These are phyloP conservation scores for Datura wrightii DNA, from an alignment of 257 asterid genomes.

Conservation along the genomic window DNA sequence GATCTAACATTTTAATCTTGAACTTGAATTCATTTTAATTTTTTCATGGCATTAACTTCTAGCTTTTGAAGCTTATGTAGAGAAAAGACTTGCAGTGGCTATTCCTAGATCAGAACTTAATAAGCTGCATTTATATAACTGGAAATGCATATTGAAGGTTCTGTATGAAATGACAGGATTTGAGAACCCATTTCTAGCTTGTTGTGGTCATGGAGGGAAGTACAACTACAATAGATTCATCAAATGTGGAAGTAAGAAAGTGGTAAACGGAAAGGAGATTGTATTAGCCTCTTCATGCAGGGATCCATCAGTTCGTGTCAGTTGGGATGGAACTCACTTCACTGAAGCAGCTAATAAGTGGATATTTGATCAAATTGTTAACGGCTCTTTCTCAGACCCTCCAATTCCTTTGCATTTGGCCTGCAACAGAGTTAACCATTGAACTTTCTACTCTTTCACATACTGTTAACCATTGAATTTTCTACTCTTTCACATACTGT, in stretches of 20 bases:
- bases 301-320: constrained; percentile 56
- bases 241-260: constrained; percentile 63
- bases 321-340: constrained; percentile 84
- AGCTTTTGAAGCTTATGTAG: neutral
- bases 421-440: constrained; percentile 46
- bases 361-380: constrained; percentile 62
- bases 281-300: constrained; percentile 61
- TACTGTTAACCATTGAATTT: neutral
- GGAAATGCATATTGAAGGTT: neutral
- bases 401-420: constrained; percentile 55
- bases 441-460: neutral
- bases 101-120: neutral
- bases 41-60: neutral
- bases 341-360: constrained; percentile 83
- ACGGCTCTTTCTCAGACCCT: constrained; percentile 79
- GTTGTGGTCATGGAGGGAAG: constrained; percentile 85
- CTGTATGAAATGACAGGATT: constrained; percentile 55
- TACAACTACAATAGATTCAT: constrained; percentile 63
- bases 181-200: constrained; percentile 64
- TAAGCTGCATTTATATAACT: neutral
- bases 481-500: neutral
- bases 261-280: constrained; percentile 61
- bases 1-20: neutral
- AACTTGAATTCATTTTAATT: neutral
- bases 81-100: neutral